Conservation (phyloP, 73 alveolate genomes). For the Effrenium voratum region DNA sequence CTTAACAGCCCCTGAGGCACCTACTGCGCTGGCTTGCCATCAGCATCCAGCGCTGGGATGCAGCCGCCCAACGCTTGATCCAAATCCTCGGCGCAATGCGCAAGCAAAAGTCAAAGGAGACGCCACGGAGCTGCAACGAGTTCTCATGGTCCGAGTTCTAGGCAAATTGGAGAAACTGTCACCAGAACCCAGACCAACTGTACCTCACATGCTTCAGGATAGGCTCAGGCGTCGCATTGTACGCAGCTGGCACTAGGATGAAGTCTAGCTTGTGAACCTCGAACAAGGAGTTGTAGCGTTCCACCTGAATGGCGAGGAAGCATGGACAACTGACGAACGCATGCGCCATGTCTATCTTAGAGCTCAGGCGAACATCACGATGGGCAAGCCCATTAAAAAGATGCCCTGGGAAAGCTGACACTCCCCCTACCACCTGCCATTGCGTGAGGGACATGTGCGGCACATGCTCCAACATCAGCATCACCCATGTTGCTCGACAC, state of each 20-base stretch:
- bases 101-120: too few relatives aligned
- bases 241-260: conserved; percentile 35
- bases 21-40: conserved; percentile 13
- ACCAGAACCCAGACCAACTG: not conserved
- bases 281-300: conserved; percentile 23
- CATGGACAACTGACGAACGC: not conserved
- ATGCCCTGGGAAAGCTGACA: too few relatives aligned
- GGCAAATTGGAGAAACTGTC: not conserved
- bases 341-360: too few relatives aligned
- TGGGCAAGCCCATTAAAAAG: too few relatives aligned
- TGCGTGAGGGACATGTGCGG: too few relatives aligned
- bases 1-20: too few relatives aligned
- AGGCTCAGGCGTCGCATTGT: conserved; percentile 33
- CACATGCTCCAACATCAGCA: not conserved
- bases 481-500: not conserved
- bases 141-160: not conserved
- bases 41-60: not conserved
- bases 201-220: not conserved
- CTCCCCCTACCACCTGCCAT: too few relatives aligned
- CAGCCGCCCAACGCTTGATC: not conserved
- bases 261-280: conserved; percentile 3
- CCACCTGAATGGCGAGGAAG: not conserved
- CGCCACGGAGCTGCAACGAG: too few relatives aligned
- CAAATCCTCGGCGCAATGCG: too few relatives aligned
- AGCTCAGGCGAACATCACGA: not conserved